These are phyloP conservation scores for Rhodotorula diobovata DNA, from an alignment of 768 basidiomycete species.

Conservation along the genomic window DNA sequence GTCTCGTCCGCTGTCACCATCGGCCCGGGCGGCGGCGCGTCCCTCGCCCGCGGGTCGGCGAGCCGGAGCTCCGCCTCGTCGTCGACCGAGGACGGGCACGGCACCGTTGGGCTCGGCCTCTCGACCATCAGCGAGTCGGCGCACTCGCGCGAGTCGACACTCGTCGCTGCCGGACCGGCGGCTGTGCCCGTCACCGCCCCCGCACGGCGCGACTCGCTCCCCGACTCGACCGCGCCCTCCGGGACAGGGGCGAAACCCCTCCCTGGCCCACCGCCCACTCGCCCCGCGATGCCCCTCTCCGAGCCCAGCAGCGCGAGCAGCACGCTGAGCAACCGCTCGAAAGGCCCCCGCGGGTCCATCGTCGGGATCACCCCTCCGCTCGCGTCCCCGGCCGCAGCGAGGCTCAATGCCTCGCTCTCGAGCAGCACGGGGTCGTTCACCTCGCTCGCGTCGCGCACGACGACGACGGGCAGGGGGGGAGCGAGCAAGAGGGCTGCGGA, in stretches of 20 bases:
- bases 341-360: conserved; percentile 2
- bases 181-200: background rate
- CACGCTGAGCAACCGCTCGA: conserved; percentile 1
- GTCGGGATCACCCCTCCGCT: background rate
- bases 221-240: too few relatives aligned
- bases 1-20: background rate
- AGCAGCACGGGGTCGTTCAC: too few relatives aligned
- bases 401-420: background rate
- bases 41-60: background rate
- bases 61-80: background rate
- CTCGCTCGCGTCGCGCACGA: too few relatives aligned
- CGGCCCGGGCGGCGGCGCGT: background rate
- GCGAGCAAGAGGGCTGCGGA: background rate
- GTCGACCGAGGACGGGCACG: background rate
- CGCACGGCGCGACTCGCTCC: too few relatives aligned
- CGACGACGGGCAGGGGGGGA: background rate
- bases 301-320: too few relatives aligned
- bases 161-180: background rate
- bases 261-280: too few relatives aligned
- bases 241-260: background rate
- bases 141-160: conserved; percentile 6
- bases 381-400: background rate
- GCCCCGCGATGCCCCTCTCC: too few relatives aligned
- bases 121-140: conserved; percentile 7
- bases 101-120: conserved; percentile 6